A percentile compares a stretch with the other conserved stretches of the same genome.
These are phyloP conservation scores for Argentina anserina DNA, from an alignment of 306 rosid genomes.

Conservation along the genomic window DNA sequence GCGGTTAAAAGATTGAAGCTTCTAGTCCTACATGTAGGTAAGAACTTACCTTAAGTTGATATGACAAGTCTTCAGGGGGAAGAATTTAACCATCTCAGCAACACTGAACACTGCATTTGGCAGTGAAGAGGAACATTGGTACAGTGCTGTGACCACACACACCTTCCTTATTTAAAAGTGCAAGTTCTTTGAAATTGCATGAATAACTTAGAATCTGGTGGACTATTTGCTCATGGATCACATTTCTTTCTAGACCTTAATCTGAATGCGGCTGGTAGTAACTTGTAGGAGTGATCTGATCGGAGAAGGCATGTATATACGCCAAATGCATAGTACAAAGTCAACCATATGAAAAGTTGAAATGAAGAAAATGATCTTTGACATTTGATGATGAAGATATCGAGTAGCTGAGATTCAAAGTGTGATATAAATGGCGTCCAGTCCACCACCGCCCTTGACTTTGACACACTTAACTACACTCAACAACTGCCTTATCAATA, in stretches of 20 bases:
- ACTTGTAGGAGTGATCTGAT: not conserved
- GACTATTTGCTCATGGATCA: not conserved
- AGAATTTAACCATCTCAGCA: too few species aligned
- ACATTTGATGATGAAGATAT: not conserved
- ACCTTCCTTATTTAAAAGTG: not conserved
- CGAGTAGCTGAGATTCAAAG: not conserved
- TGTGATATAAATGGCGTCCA: not conserved
- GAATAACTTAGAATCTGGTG: not conserved
- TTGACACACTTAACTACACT: not conserved
- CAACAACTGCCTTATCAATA: constrained; percentile 1
- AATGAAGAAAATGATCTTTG: not conserved
- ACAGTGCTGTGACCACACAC: not conserved
- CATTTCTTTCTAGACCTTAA: not conserved
- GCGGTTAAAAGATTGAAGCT: not conserved
- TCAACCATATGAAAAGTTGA: not conserved
- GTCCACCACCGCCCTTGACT: constrained; percentile 7
- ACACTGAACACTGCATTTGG: not conserved
- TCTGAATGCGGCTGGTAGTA: constrained; percentile 9
- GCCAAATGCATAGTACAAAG: not conserved
- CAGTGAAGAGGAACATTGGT: not conserved
- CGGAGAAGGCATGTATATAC: not conserved
- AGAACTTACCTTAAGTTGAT: not conserved
- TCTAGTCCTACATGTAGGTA: not conserved
- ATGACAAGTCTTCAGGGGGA: too few species aligned
- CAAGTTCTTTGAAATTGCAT: not conserved